Conservation (phyloP, 768 basidiomycete genomes). For the Inosperma sp. region DNA sequence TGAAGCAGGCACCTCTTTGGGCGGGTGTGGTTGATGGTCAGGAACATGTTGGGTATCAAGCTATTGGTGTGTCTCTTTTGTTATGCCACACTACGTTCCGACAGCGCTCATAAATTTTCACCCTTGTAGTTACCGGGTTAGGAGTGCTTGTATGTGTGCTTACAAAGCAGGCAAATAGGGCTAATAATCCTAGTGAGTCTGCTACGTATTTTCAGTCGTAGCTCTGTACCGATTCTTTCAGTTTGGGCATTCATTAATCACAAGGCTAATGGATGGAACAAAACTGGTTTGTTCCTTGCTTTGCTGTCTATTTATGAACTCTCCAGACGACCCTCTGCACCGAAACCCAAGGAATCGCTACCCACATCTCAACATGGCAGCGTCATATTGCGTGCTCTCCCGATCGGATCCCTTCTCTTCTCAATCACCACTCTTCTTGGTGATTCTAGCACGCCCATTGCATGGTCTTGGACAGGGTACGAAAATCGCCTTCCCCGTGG, state of each 20-base stretch:
- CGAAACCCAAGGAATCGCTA: constrained; percentile 3
- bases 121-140: constrained; percentile 50
- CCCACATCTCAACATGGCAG: not conserved
- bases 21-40: constrained; percentile 28
- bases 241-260: constrained; percentile 78
- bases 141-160: constrained; percentile 66
- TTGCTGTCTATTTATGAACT: constrained; percentile 55
- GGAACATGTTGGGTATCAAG: constrained; percentile 41
- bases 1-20: constrained; percentile 55
- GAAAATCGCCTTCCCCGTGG: constrained; percentile 55
- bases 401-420: constrained; percentile 67
- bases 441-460: constrained; percentile 73
- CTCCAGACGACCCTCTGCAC: constrained; percentile 34
- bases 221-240: constrained; percentile 19
- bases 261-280: constrained; percentile 66
- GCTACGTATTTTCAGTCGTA: not conserved
- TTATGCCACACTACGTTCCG: not conserved
- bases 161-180: constrained; percentile 72
- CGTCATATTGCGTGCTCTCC: constrained; percentile 37
- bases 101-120: not conserved
- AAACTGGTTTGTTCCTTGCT: constrained; percentile 55
- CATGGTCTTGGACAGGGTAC: constrained; percentile 92
- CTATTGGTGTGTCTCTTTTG: constrained; percentile 36
- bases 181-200: constrained; percentile 70
- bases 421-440: constrained; percentile 66